A percentile compares a stretch with the other conserved stretches of the same genome.
These are phyloP conservation scores for Talaromyces sp. DNA, from an alignment of 2,329 filamentous ascomycete species.

Conservation along the genomic window DNA sequence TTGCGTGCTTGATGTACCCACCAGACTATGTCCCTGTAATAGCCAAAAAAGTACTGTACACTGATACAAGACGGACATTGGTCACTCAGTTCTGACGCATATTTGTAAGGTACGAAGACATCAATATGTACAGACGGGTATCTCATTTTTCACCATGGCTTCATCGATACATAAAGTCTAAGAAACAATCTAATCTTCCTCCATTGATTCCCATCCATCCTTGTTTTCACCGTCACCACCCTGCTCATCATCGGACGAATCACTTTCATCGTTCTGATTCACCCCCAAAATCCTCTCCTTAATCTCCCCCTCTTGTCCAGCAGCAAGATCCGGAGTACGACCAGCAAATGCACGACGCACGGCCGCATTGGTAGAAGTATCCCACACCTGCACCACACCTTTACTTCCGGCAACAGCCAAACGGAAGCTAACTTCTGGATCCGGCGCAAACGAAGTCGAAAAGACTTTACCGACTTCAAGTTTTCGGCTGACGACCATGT, in stretches of 20 bases:
- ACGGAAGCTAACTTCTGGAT: conserved; percentile 84
- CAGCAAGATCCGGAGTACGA: conserved; percentile 57
- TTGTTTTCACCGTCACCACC: conserved; percentile 49
- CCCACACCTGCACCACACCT: conserved; percentile 89
- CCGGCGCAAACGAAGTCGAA: conserved; percentile 82
- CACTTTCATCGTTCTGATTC: conserved; percentile 64
- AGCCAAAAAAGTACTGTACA: no score
- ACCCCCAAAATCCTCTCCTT: conserved; percentile 66
- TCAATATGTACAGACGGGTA: conserved; percentile 1
- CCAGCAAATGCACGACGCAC: conserved; percentile 80
- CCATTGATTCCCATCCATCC: conserved; percentile 55
- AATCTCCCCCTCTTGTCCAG: conserved; percentile 54
- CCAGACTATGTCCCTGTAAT: background rate
- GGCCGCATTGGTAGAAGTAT: conserved; percentile 86
- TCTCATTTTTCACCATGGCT: background rate
- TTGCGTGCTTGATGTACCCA: background rate
- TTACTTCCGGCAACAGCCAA: conserved; percentile 93
- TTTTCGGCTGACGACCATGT: conserved; percentile 86
- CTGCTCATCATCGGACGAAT: conserved; percentile 61
- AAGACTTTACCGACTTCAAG: conserved; percentile 94
- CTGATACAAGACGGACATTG: no score
- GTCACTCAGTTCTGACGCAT: no score
- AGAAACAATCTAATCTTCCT: conserved; percentile 42
- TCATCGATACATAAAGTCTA: background rate
- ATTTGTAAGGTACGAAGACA: background rate